Evolutionary conservation across 140 eudicot genomes (phyloP), one percentile per base, ranked within the genome.

Genomic region (Anethum foeniculum): DNA sequence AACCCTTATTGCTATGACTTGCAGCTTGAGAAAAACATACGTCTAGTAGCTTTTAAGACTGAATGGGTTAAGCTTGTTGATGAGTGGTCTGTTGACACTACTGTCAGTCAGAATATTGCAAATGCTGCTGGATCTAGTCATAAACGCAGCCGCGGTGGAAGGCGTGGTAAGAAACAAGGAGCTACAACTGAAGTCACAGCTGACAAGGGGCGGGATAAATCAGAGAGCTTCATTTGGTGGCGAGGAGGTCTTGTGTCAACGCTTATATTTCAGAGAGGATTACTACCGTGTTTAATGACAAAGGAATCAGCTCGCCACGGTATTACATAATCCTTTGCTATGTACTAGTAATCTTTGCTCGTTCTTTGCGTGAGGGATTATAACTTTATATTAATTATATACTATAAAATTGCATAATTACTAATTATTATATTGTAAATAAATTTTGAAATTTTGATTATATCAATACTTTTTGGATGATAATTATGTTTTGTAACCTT

Each of bases 21-120:
- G 86, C 88, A 95, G 99, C 87, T 95, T 82, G 99, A 93, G 92
- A 88, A 83, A 81, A 89, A 93, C 81, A 81, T 90, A 58, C 86
- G 95, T 8, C 44, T 81, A 28, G 79, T 91, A 76, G 97, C 99
- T 71, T 83, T 91, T 82, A 85, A 91, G 74, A 88, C 86, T 56
- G 99, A 95, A 58, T 95, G 99, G 99, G 48, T 85, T n/a, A 95
- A 84, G 88, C 91, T 87, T 81, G 92, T 91, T 62, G 98, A 93
- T 82, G 89, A 83, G 75, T 36, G 87, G 81, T 71, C 85, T 27
- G 77, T 73, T 75, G 93, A 87, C 77, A 81, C 92, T 77, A 85
- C 90, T 47, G 84, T 64, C 73, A 48, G 79, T 71, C 97, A 90
- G 83, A 86, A 64, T 82, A 86, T 87, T 27, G 78, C 89, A 72